Evolutionary conservation across 257 asterid genomes (phyloP).

Genomic region (Mitragyna speciosa): DNA sequence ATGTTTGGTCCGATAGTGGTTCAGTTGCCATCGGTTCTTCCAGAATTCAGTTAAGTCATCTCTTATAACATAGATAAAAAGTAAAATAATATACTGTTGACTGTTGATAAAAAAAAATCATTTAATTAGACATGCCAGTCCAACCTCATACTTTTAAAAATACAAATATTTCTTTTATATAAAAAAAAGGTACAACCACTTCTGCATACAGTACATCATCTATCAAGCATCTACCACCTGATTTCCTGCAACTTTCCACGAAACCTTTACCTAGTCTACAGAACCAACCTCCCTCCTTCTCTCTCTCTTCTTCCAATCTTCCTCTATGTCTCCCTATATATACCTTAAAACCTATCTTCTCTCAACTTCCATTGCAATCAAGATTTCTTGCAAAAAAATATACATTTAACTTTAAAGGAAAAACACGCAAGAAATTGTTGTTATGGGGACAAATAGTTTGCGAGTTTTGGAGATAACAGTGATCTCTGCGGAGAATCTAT

Average conservation of each 20-base stretch:
- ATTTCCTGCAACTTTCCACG: constrained; percentile 6
- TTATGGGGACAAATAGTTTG: not conserved
- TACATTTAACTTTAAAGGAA: not conserved
- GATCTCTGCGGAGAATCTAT: constrained; percentile 62
- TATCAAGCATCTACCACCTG: not conserved
- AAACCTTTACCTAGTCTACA: not conserved
- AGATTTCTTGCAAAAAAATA: not conserved
- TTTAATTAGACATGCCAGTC: no score
- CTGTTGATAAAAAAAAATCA: no score
- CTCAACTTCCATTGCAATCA: not conserved
- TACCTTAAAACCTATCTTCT: not conserved
- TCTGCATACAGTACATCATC: not conserved
- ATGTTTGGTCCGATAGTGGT: no score
- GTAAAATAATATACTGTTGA: no score
- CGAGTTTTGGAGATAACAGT: constrained; percentile 56
- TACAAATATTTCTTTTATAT: no score
- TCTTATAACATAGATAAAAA: no score
- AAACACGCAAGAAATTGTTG: not conserved
- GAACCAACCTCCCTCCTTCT: constrained; percentile 45
- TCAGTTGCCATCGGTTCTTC: no score
- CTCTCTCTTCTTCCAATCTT: constrained; percentile 32
- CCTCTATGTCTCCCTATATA: constrained; percentile 14
- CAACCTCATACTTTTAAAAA: no score
- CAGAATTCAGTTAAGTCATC: no score
- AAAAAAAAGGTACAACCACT: not conserved